Percentiles rank a stretch among this genome's conserved stretches.
phyloP scores from a whole-genome alignment of 2,329 filamentous ascomycete genomes.

The Colletotrichum lupini region DNA sequence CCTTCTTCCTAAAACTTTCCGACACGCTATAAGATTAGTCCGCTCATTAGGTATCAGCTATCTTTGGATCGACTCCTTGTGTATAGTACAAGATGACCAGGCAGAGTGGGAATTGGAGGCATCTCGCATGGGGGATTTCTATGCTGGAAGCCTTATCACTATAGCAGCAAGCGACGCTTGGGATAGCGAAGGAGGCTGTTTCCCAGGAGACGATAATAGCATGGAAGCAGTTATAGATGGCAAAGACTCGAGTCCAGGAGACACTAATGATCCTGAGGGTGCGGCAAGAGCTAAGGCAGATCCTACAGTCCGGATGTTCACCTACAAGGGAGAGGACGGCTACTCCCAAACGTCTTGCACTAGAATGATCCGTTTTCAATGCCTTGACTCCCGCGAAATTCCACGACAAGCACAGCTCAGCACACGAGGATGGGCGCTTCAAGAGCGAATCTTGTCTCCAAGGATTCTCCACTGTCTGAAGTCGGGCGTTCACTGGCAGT shows the following conservation, averaged over 20 bases:
- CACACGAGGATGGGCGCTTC: not conserved
- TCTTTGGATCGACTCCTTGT: constrained; percentile 13
- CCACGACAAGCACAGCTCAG: not conserved
- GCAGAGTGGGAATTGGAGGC: constrained; percentile 11
- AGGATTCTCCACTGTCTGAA: not conserved
- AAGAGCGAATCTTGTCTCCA: constrained; percentile 1
- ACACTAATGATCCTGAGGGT: not conserved
- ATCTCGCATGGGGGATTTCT: not conserved
- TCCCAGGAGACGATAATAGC: not conserved
- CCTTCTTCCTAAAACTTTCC: not conserved
- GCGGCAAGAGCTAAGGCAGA: not conserved
- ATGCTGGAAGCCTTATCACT: not conserved
- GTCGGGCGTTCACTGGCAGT: constrained; percentile 11
- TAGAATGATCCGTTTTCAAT: not conserved
- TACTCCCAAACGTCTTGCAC: accelerated
- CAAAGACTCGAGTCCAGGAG: not conserved
- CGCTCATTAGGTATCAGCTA: not conserved
- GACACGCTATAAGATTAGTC: not conserved
- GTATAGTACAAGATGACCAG: constrained; percentile 13
- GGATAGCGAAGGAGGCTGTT: not conserved
- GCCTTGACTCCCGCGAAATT: not conserved
- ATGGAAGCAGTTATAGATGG: not conserved
- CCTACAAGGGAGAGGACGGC: not conserved
- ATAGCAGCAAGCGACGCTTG: not conserved
- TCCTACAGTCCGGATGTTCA: not conserved